These are phyloP conservation scores for Colletotrichum siamense DNA, from an alignment of 2,329 filamentous ascomycete genomes.

Conservation along the genomic window DNA sequence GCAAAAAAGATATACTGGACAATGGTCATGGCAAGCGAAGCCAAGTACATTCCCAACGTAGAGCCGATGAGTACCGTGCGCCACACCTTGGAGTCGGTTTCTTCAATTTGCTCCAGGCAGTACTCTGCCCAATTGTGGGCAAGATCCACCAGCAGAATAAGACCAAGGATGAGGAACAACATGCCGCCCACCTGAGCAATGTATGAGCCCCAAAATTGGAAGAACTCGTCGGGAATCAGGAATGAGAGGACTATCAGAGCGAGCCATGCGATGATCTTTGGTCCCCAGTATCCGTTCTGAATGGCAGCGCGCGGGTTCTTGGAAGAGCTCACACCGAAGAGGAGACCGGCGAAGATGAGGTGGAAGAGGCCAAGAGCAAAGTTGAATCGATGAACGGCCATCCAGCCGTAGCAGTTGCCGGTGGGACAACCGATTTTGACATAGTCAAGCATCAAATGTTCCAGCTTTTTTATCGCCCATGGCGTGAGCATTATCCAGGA, in stretches of 20 bases:
- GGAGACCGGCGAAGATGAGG: conserved; percentile 80
- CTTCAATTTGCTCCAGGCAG: conserved; percentile 91
- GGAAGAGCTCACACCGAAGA: conserved; percentile 86
- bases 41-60: conserved; percentile 91
- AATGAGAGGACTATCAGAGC: conserved; percentile 89
- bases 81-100: conserved; percentile 85
- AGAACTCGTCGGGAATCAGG: conserved; percentile 94
- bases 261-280: conserved; percentile 91
- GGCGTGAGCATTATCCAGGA: conserved; percentile 99
- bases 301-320: conserved; percentile 86
- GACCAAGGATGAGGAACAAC: conserved; percentile 89
- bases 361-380: conserved; percentile 97
- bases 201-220: conserved; percentile 95
- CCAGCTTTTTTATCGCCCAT: conserved; percentile 96
- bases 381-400: conserved; percentile 96
- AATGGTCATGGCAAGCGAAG: conserved; percentile 90
- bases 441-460: conserved; percentile 91
- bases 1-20: conserved; percentile 99
- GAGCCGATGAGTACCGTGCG: conserved; percentile 87
- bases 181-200: conserved; percentile 87
- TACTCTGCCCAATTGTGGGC: conserved; percentile 98
- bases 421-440: conserved; percentile 93
- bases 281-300: conserved; percentile 99
- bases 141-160: conserved; percentile 91
- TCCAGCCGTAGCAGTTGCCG: conserved; percentile 91